phyloP scores from a whole-genome alignment of 495 filamentous ascomycete genomes.

The Aspergillus nanangensis region DNA sequence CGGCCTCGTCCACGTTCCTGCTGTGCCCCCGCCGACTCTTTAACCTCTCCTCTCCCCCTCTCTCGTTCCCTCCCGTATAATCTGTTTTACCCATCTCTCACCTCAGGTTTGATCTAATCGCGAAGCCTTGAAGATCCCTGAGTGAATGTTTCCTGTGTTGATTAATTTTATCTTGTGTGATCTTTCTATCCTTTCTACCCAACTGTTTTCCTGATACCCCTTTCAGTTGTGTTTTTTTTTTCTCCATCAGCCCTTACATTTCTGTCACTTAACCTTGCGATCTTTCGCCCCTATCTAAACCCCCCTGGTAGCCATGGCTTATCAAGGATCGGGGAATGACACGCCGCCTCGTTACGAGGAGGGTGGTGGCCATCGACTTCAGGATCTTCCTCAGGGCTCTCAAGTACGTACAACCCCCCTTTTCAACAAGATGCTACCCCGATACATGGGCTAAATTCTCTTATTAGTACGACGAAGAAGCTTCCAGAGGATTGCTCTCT shows the following conservation, averaged over 20 bases:
- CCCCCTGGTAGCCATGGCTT: conserved; percentile 44
- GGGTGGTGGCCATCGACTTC: conserved; percentile 58
- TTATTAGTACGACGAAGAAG: conserved; percentile 63
- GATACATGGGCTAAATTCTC: not conserved
- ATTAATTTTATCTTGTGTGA: too few species aligned
- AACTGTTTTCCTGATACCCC: conserved; percentile 26
- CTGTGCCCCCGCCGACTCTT: conserved; percentile 14
- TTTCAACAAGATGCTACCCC: not conserved
- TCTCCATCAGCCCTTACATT: conserved; percentile 7
- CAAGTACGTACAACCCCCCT: conserved; percentile 43
- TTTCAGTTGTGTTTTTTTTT: conserved; percentile 12
- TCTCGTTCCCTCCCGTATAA: conserved; percentile 6
- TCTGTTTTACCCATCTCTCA: conserved; percentile 7
- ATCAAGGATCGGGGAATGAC: conserved; percentile 39
- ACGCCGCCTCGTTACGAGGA: conserved; percentile 38
- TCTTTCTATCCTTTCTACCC: conserved; percentile 2
- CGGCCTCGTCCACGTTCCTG: conserved; percentile 29
- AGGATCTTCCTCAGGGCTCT: conserved; percentile 58
- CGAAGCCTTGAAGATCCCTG: not conserved
- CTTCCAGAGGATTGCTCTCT: conserved; percentile 67
- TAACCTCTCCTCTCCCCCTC: conserved; percentile 8
- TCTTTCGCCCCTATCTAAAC: conserved; percentile 6
- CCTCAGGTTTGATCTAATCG: not conserved
- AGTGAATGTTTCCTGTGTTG: not conserved
- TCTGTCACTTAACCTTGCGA: too few species aligned